Evolutionary conservation across 2,329 filamentous ascomycete species (phyloP).

Genomic region (Zasmidium angulare): DNA sequence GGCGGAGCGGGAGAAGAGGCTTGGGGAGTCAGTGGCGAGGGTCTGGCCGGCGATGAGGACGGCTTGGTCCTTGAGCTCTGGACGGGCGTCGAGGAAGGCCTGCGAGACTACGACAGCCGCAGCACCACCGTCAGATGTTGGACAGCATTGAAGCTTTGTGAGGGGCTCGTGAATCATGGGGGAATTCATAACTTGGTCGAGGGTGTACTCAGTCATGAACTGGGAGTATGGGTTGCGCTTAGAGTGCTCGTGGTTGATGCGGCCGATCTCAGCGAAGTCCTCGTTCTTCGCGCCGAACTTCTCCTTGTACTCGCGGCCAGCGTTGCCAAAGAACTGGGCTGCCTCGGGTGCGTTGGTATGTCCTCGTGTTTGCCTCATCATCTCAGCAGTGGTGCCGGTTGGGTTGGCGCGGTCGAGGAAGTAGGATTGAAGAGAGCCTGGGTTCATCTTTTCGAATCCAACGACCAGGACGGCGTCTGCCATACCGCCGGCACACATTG

Average conservation of each 20-base stretch:
- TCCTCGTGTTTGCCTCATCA: constrained; percentile 60
- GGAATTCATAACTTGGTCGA: constrained; percentile 74
- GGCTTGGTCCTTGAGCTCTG: constrained; percentile 79
- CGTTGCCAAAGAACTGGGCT: constrained; percentile 88
- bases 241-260: constrained; percentile 89
- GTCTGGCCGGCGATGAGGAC: constrained; percentile 85
- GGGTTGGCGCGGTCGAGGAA: constrained; percentile 86
- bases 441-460: constrained; percentile 98
- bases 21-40: constrained; percentile 78
- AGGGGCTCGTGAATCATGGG: constrained; percentile 81
- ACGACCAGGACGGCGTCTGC: constrained; percentile 71
- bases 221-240: constrained; percentile 96
- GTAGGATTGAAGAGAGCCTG: constrained; percentile 77
- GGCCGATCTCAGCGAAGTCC: constrained; percentile 93
- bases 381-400: constrained; percentile 66
- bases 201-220: constrained; percentile 88
- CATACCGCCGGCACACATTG: constrained; percentile 74
- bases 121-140: constrained; percentile 88
- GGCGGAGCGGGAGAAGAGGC: constrained; percentile 73
- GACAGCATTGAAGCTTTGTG: constrained; percentile 98
- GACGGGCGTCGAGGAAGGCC: constrained; percentile 79
- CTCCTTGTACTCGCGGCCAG: constrained; percentile 91
- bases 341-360: constrained; percentile 25
- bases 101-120: constrained; percentile 88
- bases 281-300: constrained; percentile 78